Evolutionary conservation across 108 stramenopile species (phyloP), one percentile per base, ranked within the genome.

Genomic region (Skeletonema marinoi): DNA sequence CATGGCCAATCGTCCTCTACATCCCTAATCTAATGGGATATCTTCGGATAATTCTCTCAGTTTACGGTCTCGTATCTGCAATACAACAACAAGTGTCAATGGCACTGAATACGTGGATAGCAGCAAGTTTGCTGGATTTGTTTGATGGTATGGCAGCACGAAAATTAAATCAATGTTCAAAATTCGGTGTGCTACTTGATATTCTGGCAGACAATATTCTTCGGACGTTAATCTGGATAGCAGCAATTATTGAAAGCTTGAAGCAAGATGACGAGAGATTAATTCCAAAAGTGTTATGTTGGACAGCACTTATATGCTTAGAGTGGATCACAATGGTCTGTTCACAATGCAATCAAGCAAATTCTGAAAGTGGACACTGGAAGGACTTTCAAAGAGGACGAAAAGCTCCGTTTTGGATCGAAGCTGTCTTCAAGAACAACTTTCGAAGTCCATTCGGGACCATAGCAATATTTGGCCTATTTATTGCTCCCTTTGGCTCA

Each of bases 261-360:
- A 44, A 38, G 17, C 21, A 30, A 11, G 68, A 78, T 6, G 41
- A 38, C 30, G 67, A 73, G 63, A 41, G 39, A 62, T 19, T 10
- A 65, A 78, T 58, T 39, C 14, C 13, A 4, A 25, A 38, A 60
- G 29, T 60, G 2, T 72, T 44, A 36, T 21, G 65, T 29, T 80
- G 59, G 64, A 30, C 50, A 32, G 48, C 83, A 11, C 69, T 87
- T 32, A 72, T 78, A 33, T 84, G 73, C 68, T 39, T 88, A 56
- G 90, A 90, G 78, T 90, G 90, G 90, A 81, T 71, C 31, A 90
- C 90, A 25, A 85, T 88, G 81, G 42, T 88, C 35, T 83, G 80
- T 48, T 81, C 80, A 19, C 84, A 58, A 85, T 72, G 54, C 81
- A 87, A 60, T 71, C 85, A 46, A 79, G 77, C 64, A 76, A 73